Base-by-base conservation (phyloP, 208 protist genomes). In the Crithidia acanthocephali region DNA sequence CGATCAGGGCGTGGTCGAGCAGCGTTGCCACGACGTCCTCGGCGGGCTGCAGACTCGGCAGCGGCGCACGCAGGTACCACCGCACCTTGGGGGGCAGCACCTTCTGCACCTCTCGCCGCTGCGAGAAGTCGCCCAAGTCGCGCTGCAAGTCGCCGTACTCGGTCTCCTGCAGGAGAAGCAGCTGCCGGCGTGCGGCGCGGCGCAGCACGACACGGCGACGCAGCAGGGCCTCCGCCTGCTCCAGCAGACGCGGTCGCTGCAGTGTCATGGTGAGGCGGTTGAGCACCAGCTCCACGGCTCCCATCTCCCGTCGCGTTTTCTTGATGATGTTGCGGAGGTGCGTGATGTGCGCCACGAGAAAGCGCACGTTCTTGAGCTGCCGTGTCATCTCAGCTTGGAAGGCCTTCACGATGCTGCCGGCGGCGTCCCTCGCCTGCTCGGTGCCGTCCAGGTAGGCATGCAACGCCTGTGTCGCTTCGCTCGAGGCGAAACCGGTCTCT, bases 371-470 rank as follows among this genome's bases (percentile, higher is more conserved):
- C 32, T 72, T 72, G 13, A 77, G 58, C 58, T 72, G 63, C 15
- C 72, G 72, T 13, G 58, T 68, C 72, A 77, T 77, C 65, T 77
- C 72, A 16, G 56, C 58, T 32, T 77, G 72, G 25, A 60, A 72
- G 15, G 22, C 23, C 11, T 44, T 37, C 30, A 77, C 55, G 27
- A 77, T 71, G 22, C 16, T 27, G 27, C 69, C 57, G 9, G 72
- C 72, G 1, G 22, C 30, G 37, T 51, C 45, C 15, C 63, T 27
- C 37, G 65, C 64, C n/a, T 72, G 72, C 50, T 72, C 72, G 13
- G 55, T 23, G 8, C 58, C 28, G 2, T 65, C 64, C 47, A 77
- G 30, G 50, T 72, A 69, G 11, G 68, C 57, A 1, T 52, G 56
- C 1, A 57, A 47, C 10, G 53, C 57, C 30, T 51, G 64, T 30